Evolutionary conservation across 2,329 filamentous ascomycete genomes (phyloP), one percentile per base, ranked within the genome.

Genomic region (Aspergillus hortae): DNA sequence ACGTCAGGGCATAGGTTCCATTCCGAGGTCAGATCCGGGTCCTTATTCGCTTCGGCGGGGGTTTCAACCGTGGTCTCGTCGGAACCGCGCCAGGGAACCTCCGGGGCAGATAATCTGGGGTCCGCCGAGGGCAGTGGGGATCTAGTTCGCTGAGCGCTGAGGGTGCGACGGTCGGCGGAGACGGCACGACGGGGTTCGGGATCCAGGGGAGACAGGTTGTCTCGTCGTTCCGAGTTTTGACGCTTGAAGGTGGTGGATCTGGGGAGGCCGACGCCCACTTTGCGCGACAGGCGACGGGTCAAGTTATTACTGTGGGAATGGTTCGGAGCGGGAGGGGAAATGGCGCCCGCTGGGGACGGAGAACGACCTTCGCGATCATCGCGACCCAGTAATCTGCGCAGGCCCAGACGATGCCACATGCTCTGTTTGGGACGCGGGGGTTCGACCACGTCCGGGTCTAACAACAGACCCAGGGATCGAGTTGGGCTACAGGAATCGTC

Each of bases 231-330:
- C 25, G 90, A 92, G 67, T 88, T 82, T 69, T 92, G 90, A 62
- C 91, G 83, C 70, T 86, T 88, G 72, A 95, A 91, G 0, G 90
- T 95, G 61, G 87, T 83, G 4, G 85, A 78, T 45, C 90, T 83
- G 36, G 90, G 89, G 35, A 96, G 74, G 14, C 87, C 87, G 15
- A 90, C 87, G 14, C 92, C 84, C n/a, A 90, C 89, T 41, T 66
- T 67, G 36, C 67, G 63, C n/a, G 70, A 68, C 43, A 72, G 54
- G 41, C 67, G 66, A 48, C 69, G 68, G 42, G 68, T 67, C 30
- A 73, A 57, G 14, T 65, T 67, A 49, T 64, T 55, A 46, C 58
- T 56, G 52, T 51, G 53, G 48, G 35, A 17, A 23, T 53, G 48
- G 59, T 56, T 47, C 51, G 48, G 35, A 23, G 32, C 43, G 40